Evolutionary conservation across 2,329 filamentous ascomycete genomes (phyloP).

Genomic region (Diplodia mutila): DNA sequence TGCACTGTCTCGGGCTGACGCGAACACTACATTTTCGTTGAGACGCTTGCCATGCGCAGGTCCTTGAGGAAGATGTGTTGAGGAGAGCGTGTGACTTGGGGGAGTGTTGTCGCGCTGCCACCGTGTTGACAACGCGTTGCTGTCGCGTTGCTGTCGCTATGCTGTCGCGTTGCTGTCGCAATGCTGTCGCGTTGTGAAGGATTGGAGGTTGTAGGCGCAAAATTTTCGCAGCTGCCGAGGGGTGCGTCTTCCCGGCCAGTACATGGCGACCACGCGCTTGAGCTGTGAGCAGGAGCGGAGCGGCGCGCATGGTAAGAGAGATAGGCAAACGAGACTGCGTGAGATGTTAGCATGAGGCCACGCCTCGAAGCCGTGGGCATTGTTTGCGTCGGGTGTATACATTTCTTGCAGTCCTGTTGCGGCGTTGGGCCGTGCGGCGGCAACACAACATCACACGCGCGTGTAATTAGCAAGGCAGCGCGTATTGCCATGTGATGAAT

Average conservation of each 20-base stretch:
- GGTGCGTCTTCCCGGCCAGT: neutral
- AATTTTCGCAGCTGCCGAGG: neutral
- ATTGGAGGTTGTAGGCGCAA: neutral
- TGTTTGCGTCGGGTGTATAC: neutral
- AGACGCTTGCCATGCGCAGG: constrained; percentile 13
- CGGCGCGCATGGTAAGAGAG: neutral
- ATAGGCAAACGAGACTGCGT: neutral
- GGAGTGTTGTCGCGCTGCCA: too few relatives aligned
- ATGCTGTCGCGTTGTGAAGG: too few relatives aligned
- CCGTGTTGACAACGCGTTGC: too few relatives aligned
- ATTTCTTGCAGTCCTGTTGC: neutral
- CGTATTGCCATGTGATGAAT: neutral
- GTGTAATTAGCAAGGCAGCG: neutral
- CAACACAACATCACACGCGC: neutral
- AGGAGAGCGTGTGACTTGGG: too few relatives aligned
- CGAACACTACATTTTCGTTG: constrained; percentile 14
- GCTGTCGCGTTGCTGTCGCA: too few relatives aligned
- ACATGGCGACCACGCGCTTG: neutral
- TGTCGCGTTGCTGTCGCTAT: too few relatives aligned
- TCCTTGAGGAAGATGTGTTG: constrained; percentile 12
- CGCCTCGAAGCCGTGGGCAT: neutral
- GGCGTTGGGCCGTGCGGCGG: constrained; percentile 10
- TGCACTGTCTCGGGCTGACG: constrained; percentile 22
- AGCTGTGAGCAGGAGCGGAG: neutral
- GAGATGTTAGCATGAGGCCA: neutral